A percentile compares a stretch with the other conserved stretches of the same genome.
Evolutionary conservation across 116 monocot genomes (phyloP).

Genomic region (Zostera marina): DNA sequence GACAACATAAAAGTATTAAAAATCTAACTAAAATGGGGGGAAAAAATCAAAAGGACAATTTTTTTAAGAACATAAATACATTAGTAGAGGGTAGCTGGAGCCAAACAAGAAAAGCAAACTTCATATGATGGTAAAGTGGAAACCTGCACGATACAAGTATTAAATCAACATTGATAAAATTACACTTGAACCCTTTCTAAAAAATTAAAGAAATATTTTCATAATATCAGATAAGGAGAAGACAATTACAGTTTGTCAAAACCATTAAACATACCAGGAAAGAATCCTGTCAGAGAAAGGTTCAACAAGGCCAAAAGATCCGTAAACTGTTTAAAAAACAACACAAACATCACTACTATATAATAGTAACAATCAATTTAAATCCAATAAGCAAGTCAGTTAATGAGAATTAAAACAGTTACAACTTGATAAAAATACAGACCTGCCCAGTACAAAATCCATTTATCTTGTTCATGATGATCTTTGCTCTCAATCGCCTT

Average conservation of each 20-base stretch:
- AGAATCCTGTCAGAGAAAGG: constrained; percentile 68
- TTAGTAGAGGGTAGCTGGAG: constrained; percentile 27
- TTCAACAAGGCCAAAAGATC: constrained; percentile 83
- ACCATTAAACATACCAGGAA: constrained; percentile 33
- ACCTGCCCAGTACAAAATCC: constrained; percentile 98
- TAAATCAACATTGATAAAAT: neutral
- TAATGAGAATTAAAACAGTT: no score
- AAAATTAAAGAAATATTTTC: neutral
- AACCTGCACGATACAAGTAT: constrained; percentile 10
- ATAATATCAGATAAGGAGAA: neutral
- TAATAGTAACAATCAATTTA: neutral
- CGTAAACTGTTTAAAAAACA: constrained; percentile 47
- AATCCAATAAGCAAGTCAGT: neutral
- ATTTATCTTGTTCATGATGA: constrained; percentile 52
- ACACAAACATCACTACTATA: neutral
- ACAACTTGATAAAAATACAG: neutral
- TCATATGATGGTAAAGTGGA: constrained; percentile 31
- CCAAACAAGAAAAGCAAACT: constrained; percentile 46
- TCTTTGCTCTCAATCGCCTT: constrained; percentile 88
- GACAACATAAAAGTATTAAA: no score
- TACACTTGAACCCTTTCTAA: neutral
- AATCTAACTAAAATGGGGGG: no score
- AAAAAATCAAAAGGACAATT: neutral
- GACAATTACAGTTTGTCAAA: neutral
- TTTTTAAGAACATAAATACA: constrained; percentile 14